Conservation (phyloP, 306 rosid species). For the Vachellia pachyceras region DNA sequence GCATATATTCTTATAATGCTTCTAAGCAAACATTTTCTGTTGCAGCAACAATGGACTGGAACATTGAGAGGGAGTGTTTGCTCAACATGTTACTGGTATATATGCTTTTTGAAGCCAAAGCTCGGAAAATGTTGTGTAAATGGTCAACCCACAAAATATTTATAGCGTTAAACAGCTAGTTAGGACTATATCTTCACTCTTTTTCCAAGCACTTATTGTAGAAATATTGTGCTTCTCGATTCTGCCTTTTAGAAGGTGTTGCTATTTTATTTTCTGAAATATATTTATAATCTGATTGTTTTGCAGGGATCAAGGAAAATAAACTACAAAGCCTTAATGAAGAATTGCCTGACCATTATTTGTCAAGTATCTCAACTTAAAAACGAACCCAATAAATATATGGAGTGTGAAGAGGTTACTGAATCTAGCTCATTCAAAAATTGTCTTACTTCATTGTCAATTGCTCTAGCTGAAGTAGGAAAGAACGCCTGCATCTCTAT, state of each 20-base stretch:
- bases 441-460: constrained; percentile 47
- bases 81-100: constrained; percentile 79
- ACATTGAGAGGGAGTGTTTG: constrained; percentile 75
- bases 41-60: constrained; percentile 79
- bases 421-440: constrained; percentile 42
- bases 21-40: constrained; percentile 39
- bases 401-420: constrained; percentile 43
- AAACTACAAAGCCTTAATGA: constrained; percentile 72
- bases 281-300: constrained; percentile 34
- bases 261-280: constrained; percentile 29
- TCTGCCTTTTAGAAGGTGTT: constrained; percentile 10
- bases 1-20: constrained; percentile 24
- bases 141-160: constrained; percentile 28
- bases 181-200: constrained; percentile 20
- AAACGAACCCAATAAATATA: constrained; percentile 45
- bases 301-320: constrained; percentile 79
- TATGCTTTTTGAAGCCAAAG: constrained; percentile 27
- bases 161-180: constrained; percentile 27
- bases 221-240: constrained; percentile 36
- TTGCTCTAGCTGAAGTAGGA: constrained; percentile 67
- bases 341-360: constrained; percentile 62
- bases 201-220: constrained; percentile 11
- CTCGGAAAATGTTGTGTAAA: constrained; percentile 30
- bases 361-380: constrained; percentile 63
- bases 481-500: constrained; percentile 57